Conservation (phyloP, 441 rosid genomes). For the Arabidopsis lyrata region DNA sequence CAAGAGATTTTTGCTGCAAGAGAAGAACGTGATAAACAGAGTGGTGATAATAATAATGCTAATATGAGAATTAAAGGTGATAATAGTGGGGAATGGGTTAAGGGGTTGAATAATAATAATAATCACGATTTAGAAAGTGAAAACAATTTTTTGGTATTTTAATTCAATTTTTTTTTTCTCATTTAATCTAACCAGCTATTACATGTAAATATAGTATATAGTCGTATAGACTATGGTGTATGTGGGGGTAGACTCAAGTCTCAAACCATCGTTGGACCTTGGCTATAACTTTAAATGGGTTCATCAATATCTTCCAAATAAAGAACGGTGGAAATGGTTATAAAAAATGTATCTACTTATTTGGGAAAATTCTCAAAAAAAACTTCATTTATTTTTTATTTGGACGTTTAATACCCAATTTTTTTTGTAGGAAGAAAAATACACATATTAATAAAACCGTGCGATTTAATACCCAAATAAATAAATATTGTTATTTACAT, state of each 20-base stretch:
- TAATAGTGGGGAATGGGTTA: conserved; percentile 39
- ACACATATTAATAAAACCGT: too few relatives aligned
- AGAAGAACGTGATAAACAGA: conserved; percentile 24
- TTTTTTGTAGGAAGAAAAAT: too few relatives aligned
- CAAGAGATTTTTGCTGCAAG: conserved; percentile 52
- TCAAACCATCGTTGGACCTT: too few relatives aligned
- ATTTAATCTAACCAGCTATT: background rate
- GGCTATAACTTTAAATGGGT: too few relatives aligned
- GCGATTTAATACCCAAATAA: too few relatives aligned
- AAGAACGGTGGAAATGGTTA: too few relatives aligned
- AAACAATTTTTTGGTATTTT: conserved; percentile 41
- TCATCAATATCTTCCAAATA: too few relatives aligned
- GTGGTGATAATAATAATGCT: conserved; percentile 1
- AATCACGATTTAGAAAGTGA: conserved; percentile 26
- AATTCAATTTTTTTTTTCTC: background rate
- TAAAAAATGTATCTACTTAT: too few relatives aligned
- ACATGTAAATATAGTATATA: background rate
- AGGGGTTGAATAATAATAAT: conserved; percentile 29
- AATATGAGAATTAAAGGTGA: background rate
- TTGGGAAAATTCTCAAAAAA: too few relatives aligned
- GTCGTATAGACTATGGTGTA: background rate
- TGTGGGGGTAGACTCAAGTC: background rate
- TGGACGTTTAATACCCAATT: too few relatives aligned
- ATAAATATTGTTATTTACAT: too few relatives aligned
- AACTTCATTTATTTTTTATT: too few relatives aligned